Evolutionary conservation across 169 alveolate genomes (phyloP), one percentile per base, ranked within the genome.

Genomic region (Theileria annulata): DNA sequence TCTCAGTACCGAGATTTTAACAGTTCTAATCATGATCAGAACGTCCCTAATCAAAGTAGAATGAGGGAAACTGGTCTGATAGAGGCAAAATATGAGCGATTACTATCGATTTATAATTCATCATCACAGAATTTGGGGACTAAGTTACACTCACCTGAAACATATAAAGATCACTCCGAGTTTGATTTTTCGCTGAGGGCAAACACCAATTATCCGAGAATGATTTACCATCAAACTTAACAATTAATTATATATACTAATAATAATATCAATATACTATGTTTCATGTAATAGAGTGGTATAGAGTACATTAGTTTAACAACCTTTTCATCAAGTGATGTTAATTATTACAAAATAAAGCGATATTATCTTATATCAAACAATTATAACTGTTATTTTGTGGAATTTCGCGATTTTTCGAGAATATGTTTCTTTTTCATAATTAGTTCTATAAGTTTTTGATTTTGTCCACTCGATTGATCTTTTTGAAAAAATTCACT

Each of bases 391-490:
- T 8, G 8, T 27, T 59, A 28, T 28, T 59, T 28, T 59, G 37
- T 30, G 33, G 48, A 28, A 31, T 59, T 28, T 59, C 3, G 42
- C 15, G 68, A 28, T 28, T 64, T 64, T 42, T 64, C 59, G 9
- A 35, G 73, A n/a, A 70, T 21, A 8, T 70, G 28, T 25, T 68
- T 71, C 42, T 64, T 81, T 66, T 33, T 27, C 64, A 75, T 42
- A 10, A 81, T 68, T n/a, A 81, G 78, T 13, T 81, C 88, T 0
- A 68, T 71, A 68, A 81, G 77, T 49, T 81, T 81, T 27, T 81
- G 88, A 35, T 80, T 42, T 12, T 69, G 27, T 12, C 78, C 64
- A 9, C 80, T 42, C 12, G 48, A 69, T 21, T 68, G 88, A 49
- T 81, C 88, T 48, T 74, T 75, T 10, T 19, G 28, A 56, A 56